Evolutionary conservation across 176 grass and related monocot species (phyloP), one percentile per base, ranked within the genome.

Genomic region (Otatea glauca): DNA sequence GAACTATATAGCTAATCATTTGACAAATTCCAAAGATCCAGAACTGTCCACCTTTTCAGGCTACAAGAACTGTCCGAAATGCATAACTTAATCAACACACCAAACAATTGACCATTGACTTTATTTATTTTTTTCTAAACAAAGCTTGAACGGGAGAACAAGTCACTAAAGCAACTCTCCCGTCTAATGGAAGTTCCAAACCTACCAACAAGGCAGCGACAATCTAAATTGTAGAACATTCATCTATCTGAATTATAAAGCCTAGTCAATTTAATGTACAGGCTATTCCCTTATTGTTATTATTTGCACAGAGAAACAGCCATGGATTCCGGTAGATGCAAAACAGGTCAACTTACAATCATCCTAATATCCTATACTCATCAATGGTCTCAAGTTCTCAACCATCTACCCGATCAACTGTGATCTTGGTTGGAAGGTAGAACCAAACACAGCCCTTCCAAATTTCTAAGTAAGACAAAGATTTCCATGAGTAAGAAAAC

Each of bases 61-160:
- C 13, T 63, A 89, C n/a, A 18, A 65, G 8, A 65, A 47, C 9
- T 64, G 42, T 81, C 74, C 37, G 17, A 66, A 63, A 38, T 77
- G 59, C 47, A 77, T 13, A 72, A 65, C 38, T 67, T 44, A 82
- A 78, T 66, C 66, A 86, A 51, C 58, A 65, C 34, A 58, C 3
- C 58, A 47, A 82, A 86, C 49, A 64, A 29, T 34, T 10, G 65
- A 56, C 14, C 20, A 72, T 39, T 82, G 84, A 56, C 37, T 67
- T 9, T 13, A 2, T 5, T 54, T 53, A 56, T 45, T 54, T 39
- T 64, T 54, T 42, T 76, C 18, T 47, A 7, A 63, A 54, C 47
- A 70, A 59, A 68, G 24, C 2, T 49, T 69, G 21, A 38, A 16
- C 16, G 17, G 47, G 54, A 85, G 29, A 49, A 85, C 32, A 81